Evolutionary conservation across 495 filamentous ascomycete genomes (phyloP), one percentile per base, ranked within the genome.

Genomic region (Choiromyces venosus): DNA sequence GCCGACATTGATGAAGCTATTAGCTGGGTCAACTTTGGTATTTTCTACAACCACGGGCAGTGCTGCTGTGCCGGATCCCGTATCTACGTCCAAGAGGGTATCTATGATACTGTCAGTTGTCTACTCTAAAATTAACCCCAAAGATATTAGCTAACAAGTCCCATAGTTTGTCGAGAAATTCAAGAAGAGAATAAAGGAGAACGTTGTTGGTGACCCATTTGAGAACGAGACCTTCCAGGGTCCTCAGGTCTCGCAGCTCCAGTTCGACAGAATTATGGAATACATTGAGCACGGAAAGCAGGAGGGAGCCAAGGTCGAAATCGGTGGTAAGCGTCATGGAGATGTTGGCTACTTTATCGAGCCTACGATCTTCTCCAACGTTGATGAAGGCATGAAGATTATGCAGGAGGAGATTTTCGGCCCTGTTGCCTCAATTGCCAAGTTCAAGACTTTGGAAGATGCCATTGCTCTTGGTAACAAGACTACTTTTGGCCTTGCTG

Each of bases 351-450:
- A 93, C 89, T 98, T 97, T 87, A 97, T 98, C 84, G 87, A 97
- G 87, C 94, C 94, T 37, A 98, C 94, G 79, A 93, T 98, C 83
- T 97, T 98, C 89, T 91, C 89, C 83, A 89, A 94, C 83, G 94
- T 97, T 71, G 89, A 86, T 65, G 83, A 87, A 73, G 87, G 96
- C 83, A 97, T 98, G 94, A 97, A 96, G 91, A 97, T 98, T 83
- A 91, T 94, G 88, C 90, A 94, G 85, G 94, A 98, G 85, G 94
- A 98, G 86, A 97, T 98, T 84, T 98, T 98, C 84, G 94, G 94
- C 69, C 94, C 94, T 69, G 94, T 98, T 73, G 92, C 92, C 85
- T 89, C 91, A 69, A 91, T 98, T 78, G 88, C 92, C 85, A 98
- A 97, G 85, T 97, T 98, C 88, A 90, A 90, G 85, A 90, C 88